Evolutionary conservation across 2,329 filamentous ascomycete genomes (phyloP).

Genomic region (Penicillium sp.): DNA sequence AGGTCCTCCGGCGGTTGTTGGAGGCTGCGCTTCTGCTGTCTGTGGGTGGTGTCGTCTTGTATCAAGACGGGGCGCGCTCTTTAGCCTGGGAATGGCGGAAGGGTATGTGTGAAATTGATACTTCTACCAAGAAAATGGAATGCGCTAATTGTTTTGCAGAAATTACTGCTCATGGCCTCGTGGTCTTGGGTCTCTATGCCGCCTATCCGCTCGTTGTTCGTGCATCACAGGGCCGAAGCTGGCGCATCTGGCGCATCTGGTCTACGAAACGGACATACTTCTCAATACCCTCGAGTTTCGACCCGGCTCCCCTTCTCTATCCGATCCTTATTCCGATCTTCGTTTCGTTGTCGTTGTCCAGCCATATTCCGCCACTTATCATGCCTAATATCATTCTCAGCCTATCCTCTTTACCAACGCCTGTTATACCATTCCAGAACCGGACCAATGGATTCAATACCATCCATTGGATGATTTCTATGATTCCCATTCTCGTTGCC

Average conservation of each 20-base stretch:
- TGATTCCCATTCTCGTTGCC: slow-evolving; percentile 63
- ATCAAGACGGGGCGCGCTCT: slow-evolving; percentile 32
- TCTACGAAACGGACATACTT: slow-evolving; percentile 48
- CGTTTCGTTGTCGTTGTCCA: slow-evolving; percentile 71
- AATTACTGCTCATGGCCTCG: slow-evolving; percentile 33
- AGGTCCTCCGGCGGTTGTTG: slow-evolving; percentile 50
- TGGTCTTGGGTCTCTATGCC: slow-evolving; percentile 36
- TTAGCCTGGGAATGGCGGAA: slow-evolving; percentile 40
- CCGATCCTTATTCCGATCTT: slow-evolving; percentile 74
- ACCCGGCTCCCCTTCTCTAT: slow-evolving; percentile 88
- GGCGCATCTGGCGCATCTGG: slow-evolving; percentile 25
- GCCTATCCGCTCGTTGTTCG: slow-evolving; percentile 61
- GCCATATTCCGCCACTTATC: slow-evolving; percentile 60
- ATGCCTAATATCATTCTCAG: slow-evolving; percentile 80
- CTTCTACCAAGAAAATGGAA: not conserved
- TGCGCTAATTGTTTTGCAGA: slow-evolving; percentile 30
- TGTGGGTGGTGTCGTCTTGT: slow-evolving; percentile 49
- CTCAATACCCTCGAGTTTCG: slow-evolving; percentile 73
- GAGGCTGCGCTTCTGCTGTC: slow-evolving; percentile 57
- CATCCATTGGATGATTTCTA: slow-evolving; percentile 77
- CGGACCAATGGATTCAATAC: slow-evolving; percentile 60
- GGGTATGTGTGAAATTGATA: slow-evolving; percentile 30
- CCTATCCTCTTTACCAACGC: slow-evolving; percentile 71
- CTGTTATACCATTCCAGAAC: slow-evolving; percentile 66
- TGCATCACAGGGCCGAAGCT: slow-evolving; percentile 25